Conservation (phyloP, 345 rosid genomes). For the Pistacia integerrima region DNA sequence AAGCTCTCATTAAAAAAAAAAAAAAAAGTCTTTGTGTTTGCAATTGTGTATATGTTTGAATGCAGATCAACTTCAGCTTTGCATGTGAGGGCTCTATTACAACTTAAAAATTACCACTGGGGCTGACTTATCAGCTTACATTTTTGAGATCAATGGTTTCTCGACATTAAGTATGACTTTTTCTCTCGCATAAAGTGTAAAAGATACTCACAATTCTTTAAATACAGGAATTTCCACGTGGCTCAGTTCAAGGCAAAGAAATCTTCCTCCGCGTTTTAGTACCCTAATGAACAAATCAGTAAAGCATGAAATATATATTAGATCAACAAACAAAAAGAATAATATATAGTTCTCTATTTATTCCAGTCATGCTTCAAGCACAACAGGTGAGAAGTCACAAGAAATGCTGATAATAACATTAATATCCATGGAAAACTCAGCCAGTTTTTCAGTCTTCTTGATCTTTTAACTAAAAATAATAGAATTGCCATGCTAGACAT, state of each 20-base stretch:
- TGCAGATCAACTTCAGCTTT: too few relatives aligned
- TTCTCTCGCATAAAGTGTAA: not conserved
- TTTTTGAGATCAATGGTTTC: not conserved
- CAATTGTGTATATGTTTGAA: too few relatives aligned
- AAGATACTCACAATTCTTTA: constrained; percentile 75
- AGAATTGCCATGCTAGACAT: too few relatives aligned
- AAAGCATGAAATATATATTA: not conserved
- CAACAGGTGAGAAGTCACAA: too few relatives aligned
- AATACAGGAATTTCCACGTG: constrained; percentile 84
- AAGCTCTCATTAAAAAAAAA: too few relatives aligned
- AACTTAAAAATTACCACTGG: too few relatives aligned
- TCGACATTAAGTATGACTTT: not conserved
- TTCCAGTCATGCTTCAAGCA: too few relatives aligned
- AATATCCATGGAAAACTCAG: not conserved
- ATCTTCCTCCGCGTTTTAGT: constrained; percentile 89
- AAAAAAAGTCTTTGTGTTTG: too few relatives aligned
- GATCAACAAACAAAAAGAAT: not conserved
- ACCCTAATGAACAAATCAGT: constrained; percentile 50
- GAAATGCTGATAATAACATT: constrained; percentile 10
- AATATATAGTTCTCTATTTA: not conserved
- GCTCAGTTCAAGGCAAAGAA: constrained; percentile 93
- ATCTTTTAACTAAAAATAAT: too few relatives aligned
- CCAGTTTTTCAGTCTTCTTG: too few relatives aligned
- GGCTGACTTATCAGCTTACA: not conserved
- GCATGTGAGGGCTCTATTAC: too few relatives aligned